phyloP scores from a whole-genome alignment of 2,329 filamentous ascomycete species.

The Ophiostoma pallidulum region DNA sequence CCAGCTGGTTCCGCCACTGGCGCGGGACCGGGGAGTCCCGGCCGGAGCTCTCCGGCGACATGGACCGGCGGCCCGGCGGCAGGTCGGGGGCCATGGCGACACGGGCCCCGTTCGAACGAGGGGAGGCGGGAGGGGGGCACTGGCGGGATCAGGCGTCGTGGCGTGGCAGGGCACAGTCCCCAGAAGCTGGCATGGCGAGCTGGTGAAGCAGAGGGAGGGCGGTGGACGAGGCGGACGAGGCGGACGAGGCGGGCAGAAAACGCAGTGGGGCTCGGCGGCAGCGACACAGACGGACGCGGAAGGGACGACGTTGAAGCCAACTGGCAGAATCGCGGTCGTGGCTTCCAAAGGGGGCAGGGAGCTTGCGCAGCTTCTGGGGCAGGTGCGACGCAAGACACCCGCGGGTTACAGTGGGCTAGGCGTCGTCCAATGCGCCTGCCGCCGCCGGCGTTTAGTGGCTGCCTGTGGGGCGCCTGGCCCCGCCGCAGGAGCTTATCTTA shows the following conservation, averaged over 20 bases:
- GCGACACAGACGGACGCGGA: too few species aligned
- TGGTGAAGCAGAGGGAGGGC: neutral
- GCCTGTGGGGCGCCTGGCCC: neutral
- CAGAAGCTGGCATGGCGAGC: slow-evolving; percentile 5
- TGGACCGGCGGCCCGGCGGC: slow-evolving; percentile 44
- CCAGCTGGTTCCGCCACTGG: slow-evolving; percentile 67
- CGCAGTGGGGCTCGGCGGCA: neutral
- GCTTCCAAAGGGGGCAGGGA: slow-evolving; percentile 8
- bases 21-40: slow-evolving; percentile 65
- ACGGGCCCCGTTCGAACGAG: neutral
- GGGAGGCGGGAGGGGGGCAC: neutral
- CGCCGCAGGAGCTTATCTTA: slow-evolving; percentile 6
- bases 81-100: slow-evolving; percentile 54
- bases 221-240: neutral
- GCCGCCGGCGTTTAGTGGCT: neutral
- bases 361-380: neutral
- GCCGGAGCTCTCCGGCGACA: slow-evolving; percentile 76
- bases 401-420: slow-evolving; percentile 1
- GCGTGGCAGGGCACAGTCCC: neutral
- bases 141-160: neutral
- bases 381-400: slow-evolving; percentile 4
- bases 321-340: slow-evolving; percentile 11
- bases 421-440: too few species aligned
- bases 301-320: slow-evolving; percentile 10
- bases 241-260: neutral